A percentile compares a stretch with the other conserved stretches of the same genome.
Conservation (phyloP, 2,329 filamentous ascomycete genomes). For the Xylariaceae sp. region DNA sequence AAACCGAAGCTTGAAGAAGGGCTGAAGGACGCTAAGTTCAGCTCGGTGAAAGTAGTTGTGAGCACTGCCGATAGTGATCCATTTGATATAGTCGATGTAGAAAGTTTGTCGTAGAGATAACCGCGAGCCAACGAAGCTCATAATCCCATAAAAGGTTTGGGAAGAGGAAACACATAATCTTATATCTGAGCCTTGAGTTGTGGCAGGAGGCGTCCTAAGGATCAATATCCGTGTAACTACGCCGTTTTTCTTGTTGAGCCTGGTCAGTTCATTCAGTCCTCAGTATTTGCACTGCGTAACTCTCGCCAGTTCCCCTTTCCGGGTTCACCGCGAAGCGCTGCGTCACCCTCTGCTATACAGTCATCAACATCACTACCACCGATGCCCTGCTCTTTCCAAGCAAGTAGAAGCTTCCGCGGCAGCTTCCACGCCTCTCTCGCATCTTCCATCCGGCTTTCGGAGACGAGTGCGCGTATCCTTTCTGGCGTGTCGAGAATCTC, state of each 20-base stretch:
- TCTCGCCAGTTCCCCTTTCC: constrained; percentile 27
- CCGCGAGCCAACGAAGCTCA: too few relatives aligned
- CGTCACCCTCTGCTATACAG: constrained; percentile 53
- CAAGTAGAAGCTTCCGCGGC: constrained; percentile 47
- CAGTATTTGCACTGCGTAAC: constrained; percentile 6
- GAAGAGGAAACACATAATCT: too few relatives aligned
- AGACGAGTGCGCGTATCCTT: constrained; percentile 54
- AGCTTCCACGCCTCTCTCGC: constrained; percentile 56
- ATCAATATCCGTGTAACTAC: too few relatives aligned
- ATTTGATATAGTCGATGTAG: constrained; percentile 67
- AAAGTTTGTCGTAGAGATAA: constrained; percentile 29
- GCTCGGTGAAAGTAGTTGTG: constrained; percentile 58
- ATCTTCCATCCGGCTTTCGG: constrained; percentile 56
- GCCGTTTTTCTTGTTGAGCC: not conserved
- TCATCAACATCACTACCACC: constrained; percentile 53
- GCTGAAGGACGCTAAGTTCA: constrained; percentile 47
- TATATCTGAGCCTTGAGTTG: too few relatives aligned
- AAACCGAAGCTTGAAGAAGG: constrained; percentile 57
- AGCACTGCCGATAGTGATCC: constrained; percentile 84
- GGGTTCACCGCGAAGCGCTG: constrained; percentile 36
- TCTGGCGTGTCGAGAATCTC: constrained; percentile 61
- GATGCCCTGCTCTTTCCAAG: constrained; percentile 52
- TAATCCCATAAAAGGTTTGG: too few relatives aligned
- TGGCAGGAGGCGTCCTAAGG: too few relatives aligned
- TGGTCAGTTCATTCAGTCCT: constrained; percentile 12